Evolutionary conservation across 225 moss, liverwort and hornwort genomes (phyloP), one percentile per base, ranked within the genome.

Genomic region (Lunularia cruciata): DNA sequence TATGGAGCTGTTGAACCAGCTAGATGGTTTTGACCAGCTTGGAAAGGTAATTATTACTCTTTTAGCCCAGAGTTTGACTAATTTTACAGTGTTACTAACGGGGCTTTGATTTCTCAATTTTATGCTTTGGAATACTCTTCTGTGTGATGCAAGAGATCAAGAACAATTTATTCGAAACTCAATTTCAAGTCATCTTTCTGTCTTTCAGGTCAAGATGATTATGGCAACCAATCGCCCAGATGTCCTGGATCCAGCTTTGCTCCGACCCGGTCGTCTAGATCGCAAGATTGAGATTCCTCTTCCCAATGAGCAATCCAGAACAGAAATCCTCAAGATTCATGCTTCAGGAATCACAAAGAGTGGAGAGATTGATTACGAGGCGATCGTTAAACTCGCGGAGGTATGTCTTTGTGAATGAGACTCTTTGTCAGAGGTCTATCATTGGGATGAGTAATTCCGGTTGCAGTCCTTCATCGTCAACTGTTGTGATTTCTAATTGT

Each of bases 221-320:
- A 92, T 95, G 95, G 95, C 95, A 47, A 95, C 95, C 51, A 95
- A 95, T 82, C 86, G 95, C 26, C 95, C 92, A 14, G 92, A 95
- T 82, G 92, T 95, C 43, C 84, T 95, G 46, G 95, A 95, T 77
- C 95, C 95, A 76, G 92, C 95, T 19, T 67, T 95, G 59, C 88
- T 95, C 22, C 88, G 95, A 20, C 95, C 95, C 39, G 95, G 95
- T 65, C 95, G 95, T 27, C 77, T 95, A 55, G 95, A 95, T 86
- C 85, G 95, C 14, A 95, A 95, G 68, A 95, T 95, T 67, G 95
- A 95, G 79, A 95, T 95, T 70, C 95, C 95, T 54, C 85, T 95
- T 9, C 95, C 95, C 30, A 95, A 95, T 68, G 95, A 95, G 65
- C 95, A 95, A 78, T 90, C 89, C 39, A 85, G 95, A 60, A 95